Evolutionary conservation across 2,329 filamentous ascomycete species (phyloP).

Genomic region (Cercospora janseana): DNA sequence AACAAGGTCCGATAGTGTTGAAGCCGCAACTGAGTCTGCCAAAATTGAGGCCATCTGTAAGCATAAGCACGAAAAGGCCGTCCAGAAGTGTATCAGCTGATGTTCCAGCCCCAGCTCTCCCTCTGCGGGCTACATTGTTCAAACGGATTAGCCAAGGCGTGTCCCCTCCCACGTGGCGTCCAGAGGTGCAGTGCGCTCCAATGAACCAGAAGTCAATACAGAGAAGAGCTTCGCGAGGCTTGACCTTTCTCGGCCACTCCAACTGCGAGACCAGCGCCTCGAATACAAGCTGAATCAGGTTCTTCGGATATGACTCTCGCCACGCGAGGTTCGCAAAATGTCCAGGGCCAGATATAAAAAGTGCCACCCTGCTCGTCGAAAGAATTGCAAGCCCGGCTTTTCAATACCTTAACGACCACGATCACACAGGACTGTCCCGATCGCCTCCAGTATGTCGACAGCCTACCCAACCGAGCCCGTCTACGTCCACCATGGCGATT

Average conservation of each 20-base stretch:
- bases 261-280: background rate
- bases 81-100: too few relatives aligned
- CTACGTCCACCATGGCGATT: slow-evolving; percentile 27
- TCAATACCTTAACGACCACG: background rate
- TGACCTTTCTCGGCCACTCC: slow-evolving; percentile 3
- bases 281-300: background rate
- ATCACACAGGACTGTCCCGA: background rate
- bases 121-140: too few relatives aligned
- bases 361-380: background rate
- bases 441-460: background rate
- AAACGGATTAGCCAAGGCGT: too few relatives aligned
- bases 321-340: background rate
- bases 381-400: background rate
- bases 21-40: too few relatives aligned
- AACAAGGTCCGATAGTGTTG: too few relatives aligned
- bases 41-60: too few relatives aligned
- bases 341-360: background rate
- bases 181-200: background rate
- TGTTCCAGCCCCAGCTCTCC: too few relatives aligned
- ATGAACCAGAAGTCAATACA: background rate
- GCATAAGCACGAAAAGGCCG: too few relatives aligned
- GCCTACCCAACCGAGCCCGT: slow-evolving; percentile 24
- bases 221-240: background rate
- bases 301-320: background rate
- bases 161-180: background rate